Conservation (phyloP, 495 filamentous ascomycete genomes). For the Aspergillus biplanus region DNA sequence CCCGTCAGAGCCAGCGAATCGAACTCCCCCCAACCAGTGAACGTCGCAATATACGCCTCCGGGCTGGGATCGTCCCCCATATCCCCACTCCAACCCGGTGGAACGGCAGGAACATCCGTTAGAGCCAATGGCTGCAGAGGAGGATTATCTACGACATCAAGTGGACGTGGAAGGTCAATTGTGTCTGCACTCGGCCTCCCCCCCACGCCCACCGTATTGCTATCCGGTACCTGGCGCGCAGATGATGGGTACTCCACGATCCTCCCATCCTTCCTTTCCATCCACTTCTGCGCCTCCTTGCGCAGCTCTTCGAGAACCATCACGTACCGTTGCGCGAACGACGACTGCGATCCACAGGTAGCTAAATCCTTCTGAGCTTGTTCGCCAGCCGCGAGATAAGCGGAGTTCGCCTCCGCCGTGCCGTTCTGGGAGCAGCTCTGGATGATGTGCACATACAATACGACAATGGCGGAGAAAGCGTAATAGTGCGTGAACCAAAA, state of each 20-base stretch:
- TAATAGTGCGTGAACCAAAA: conserved; percentile 38
- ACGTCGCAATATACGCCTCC: conserved; percentile 20
- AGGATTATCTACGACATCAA: not conserved
- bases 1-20: conserved; percentile 30
- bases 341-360: conserved; percentile 25
- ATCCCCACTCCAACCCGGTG: conserved; percentile 22
- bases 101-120: not conserved
- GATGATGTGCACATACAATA: conserved; percentile 31
- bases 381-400: conserved; percentile 25
- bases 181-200: not conserved
- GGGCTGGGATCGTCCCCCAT: conserved; percentile 22
- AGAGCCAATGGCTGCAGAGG: not conserved
- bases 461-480: conserved; percentile 31
- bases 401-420: not conserved
- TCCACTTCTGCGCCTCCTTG: conserved; percentile 37
- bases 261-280: conserved; percentile 1
- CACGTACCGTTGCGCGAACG: conserved; percentile 35
- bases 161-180: not conserved
- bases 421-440: conserved; percentile 15
- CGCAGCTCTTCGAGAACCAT: conserved; percentile 48
- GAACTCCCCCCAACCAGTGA: conserved; percentile 32
- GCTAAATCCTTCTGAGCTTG: conserved; percentile 27
- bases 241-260: not conserved
- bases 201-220: not conserved
- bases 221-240: not conserved